These are phyloP conservation scores for Acarospora socialis DNA, from an alignment of 2,329 filamentous ascomycete genomes.

Conservation along the genomic window DNA sequence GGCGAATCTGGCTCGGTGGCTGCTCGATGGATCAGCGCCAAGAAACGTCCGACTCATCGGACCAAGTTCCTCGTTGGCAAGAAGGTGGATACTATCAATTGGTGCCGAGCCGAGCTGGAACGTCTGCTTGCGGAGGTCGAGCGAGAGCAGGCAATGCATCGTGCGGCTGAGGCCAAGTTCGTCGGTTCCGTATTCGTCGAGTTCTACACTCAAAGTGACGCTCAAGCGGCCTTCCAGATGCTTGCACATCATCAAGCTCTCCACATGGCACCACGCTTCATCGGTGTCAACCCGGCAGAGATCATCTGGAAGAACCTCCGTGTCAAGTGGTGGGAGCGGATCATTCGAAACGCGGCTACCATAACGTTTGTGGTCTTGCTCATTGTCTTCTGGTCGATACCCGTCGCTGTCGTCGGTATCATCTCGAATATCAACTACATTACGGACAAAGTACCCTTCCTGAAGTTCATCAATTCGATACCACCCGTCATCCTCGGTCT, in stretches of 20 bases:
- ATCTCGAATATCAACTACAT: constrained; percentile 62
- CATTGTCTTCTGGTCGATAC: constrained; percentile 76
- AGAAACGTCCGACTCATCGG: constrained; percentile 64
- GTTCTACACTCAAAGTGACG: constrained; percentile 67
- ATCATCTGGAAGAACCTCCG: constrained; percentile 77
- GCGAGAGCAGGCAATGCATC: constrained; percentile 52
- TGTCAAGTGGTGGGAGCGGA: constrained; percentile 74
- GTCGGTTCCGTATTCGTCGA: constrained; percentile 80
- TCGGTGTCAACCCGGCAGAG: constrained; percentile 68
- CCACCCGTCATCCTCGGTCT: constrained; percentile 63
- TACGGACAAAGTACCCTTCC: constrained; percentile 39
- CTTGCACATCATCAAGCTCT: constrained; percentile 75
- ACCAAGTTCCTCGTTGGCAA: constrained; percentile 60
- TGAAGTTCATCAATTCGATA: constrained; percentile 59
- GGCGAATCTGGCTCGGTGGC: constrained; percentile 57
- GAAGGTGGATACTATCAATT: constrained; percentile 90
- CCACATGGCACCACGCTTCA: constrained; percentile 73
- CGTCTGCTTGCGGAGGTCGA: constrained; percentile 60
- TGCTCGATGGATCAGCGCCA: constrained; percentile 57
- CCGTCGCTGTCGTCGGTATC: constrained; percentile 64
- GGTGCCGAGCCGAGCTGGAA: constrained; percentile 65
- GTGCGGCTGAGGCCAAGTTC: constrained; percentile 47
- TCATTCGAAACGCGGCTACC: constrained; percentile 56
- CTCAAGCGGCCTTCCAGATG: constrained; percentile 75
- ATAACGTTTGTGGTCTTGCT: constrained; percentile 59